Evolutionary conservation across 331 rosid species (phyloP).

Genomic region (Saraca asoca): DNA sequence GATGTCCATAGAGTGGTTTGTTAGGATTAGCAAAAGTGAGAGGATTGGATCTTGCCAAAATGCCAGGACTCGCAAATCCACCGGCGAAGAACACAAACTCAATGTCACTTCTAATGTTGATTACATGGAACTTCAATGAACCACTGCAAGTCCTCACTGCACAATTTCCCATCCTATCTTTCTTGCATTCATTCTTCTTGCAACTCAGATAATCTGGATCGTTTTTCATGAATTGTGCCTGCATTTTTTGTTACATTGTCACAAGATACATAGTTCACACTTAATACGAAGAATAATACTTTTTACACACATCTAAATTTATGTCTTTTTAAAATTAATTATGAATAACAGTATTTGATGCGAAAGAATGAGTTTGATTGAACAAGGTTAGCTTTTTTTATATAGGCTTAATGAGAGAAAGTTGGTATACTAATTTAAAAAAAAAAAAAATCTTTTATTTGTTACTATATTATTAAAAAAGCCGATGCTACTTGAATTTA

Average conservation of each 20-base stretch:
- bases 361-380: too few relatives aligned
- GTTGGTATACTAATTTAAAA: too few relatives aligned
- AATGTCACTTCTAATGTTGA: conserved; percentile 82
- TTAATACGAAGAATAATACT: background rate
- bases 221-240: conserved; percentile 59
- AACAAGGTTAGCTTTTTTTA: too few relatives aligned
- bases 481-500: too few relatives aligned
- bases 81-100: conserved; percentile 68
- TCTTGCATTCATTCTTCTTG: conserved; percentile 60
- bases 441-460: too few relatives aligned
- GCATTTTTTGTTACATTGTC: background rate
- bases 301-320: too few relatives aligned
- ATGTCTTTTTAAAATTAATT: too few relatives aligned
- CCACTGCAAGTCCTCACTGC: conserved; percentile 54
- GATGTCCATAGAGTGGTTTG: conserved; percentile 64
- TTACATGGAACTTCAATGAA: conserved; percentile 65
- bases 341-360: too few relatives aligned
- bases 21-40: conserved; percentile 61
- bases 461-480: too few relatives aligned
- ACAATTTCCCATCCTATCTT: conserved; percentile 39
- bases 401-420: too few relatives aligned
- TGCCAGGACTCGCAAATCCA: conserved; percentile 64
- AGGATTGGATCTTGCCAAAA: conserved; percentile 50
- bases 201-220: conserved; percentile 71
- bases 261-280: background rate